Percentiles rank a stretch among this genome's conserved stretches.
Evolutionary conservation across 2,329 filamentous ascomycete genomes (phyloP).

Genomic region (Xylaria sp.): DNA sequence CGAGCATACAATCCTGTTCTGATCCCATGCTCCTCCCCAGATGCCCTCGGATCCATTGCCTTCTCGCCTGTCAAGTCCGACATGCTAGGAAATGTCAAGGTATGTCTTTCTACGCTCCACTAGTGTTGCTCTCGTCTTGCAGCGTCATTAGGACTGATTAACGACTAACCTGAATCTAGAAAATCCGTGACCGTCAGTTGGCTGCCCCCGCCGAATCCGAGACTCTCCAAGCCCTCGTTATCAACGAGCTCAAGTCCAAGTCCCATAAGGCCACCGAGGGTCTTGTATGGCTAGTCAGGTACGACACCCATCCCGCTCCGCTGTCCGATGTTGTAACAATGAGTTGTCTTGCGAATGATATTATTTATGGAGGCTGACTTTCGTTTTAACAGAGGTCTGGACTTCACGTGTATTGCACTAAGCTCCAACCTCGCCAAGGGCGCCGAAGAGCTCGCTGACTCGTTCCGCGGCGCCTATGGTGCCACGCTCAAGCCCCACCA

Average conservation of each 20-base stretch:
- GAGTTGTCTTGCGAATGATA: slow-evolving; percentile 9
- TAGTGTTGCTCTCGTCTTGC: background rate
- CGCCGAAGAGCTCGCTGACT: slow-evolving; percentile 77
- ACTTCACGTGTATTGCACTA: slow-evolving; percentile 89
- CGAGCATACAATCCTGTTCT: background rate
- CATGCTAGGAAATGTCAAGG: slow-evolving; percentile 90
- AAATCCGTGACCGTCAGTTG: slow-evolving; percentile 83
- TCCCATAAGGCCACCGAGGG: slow-evolving; percentile 90
- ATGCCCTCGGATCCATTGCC: slow-evolving; percentile 71
- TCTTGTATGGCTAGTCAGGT: slow-evolving; percentile 89
- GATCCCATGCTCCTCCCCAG: slow-evolving; percentile 46
- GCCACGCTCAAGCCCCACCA: slow-evolving; percentile 91
- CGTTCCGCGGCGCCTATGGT: slow-evolving; percentile 86
- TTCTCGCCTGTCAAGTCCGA: slow-evolving; percentile 93
- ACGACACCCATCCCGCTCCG: slow-evolving; percentile 31
- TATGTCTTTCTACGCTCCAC: slow-evolving; percentile 46
- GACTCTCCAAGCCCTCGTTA: slow-evolving; percentile 82
- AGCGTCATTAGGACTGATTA: background rate
- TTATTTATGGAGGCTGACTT: slow-evolving; percentile 12
- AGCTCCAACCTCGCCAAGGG: slow-evolving; percentile 74
- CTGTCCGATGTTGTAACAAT: slow-evolving; percentile 29
- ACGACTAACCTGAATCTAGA: slow-evolving; percentile 57
- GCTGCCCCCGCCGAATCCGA: slow-evolving; percentile 79
- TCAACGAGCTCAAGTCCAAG: slow-evolving; percentile 87
- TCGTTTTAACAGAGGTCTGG: slow-evolving; percentile 71